Conservation (phyloP, 2,329 filamentous ascomycete genomes). For the Diaporthe ilicicola region DNA sequence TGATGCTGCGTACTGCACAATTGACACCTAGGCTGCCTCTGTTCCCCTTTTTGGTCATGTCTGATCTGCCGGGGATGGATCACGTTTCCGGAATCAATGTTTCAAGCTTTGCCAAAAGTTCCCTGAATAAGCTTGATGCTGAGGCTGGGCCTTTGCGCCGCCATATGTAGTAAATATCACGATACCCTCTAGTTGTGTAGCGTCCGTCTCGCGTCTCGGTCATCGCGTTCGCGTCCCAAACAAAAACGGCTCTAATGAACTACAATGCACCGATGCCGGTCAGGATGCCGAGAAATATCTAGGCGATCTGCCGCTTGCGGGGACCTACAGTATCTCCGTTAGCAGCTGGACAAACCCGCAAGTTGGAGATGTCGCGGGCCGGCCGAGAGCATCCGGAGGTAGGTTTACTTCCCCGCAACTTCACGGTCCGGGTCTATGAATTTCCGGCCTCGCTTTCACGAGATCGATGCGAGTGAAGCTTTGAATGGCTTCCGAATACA, state of each 20-base stretch:
- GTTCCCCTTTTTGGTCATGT: no score
- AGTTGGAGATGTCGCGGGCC: background rate
- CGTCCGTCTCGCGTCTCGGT: background rate
- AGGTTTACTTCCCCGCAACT: background rate
- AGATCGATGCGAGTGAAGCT: background rate
- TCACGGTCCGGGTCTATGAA: background rate
- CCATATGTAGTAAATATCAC: background rate
- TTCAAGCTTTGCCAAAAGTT: no score
- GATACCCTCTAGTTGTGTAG: background rate
- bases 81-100: no score
- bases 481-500: background rate
- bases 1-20: no score
- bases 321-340: constrained; percentile 10
- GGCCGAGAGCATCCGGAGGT: background rate
- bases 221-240: background rate
- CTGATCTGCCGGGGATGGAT: no score
- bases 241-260: background rate
- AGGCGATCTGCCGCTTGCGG: background rate
- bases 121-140: no score
- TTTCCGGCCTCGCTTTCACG: background rate
- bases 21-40: no score
- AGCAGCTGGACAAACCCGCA: background rate
- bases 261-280: background rate
- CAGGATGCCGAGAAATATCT: background rate
- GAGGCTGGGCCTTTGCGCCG: background rate